Conservation (phyloP, 208 protist genomes). For the Kentomonas sorsogonicus region DNA sequence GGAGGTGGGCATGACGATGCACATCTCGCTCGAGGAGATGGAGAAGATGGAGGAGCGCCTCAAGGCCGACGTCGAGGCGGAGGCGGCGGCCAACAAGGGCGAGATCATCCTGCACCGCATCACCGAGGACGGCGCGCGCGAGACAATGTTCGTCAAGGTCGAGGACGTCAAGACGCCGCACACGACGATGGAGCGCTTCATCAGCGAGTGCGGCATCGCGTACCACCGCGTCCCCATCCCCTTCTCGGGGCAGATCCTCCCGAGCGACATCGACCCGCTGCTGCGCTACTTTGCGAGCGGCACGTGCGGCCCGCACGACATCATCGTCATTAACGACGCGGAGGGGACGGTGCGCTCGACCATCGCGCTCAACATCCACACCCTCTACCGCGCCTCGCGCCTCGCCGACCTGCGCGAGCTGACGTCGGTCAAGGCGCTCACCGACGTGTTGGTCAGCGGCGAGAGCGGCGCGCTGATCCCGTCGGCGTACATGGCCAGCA, state of each 20-base stretch:
- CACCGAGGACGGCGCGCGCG: constrained; percentile 26
- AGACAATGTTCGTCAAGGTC: constrained; percentile 54
- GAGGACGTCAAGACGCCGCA: constrained; percentile 56
- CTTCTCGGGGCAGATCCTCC: constrained; percentile 70
- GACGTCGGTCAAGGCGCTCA: constrained; percentile 31
- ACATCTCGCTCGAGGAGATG: constrained; percentile 69
- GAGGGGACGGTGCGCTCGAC: constrained; percentile 66
- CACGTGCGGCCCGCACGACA: constrained; percentile 29
- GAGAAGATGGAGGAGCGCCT: constrained; percentile 88
- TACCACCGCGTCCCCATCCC: constrained; percentile 83
- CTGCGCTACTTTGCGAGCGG: constrained; percentile 51
- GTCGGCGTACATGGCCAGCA: constrained; percentile 37
- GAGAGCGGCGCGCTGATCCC: constrained; percentile 4
- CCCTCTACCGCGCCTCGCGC: constrained; percentile 55
- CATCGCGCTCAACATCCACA: constrained; percentile 76
- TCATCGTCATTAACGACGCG: constrained; percentile 78
- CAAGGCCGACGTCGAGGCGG: constrained; percentile 67
- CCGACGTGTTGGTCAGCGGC: constrained; percentile 15
- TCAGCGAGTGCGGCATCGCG: constrained; percentile 30
- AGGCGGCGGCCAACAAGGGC: constrained; percentile 72
- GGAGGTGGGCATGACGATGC: constrained; percentile 68
- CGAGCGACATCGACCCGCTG: constrained; percentile 78
- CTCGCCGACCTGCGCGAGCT: constrained; percentile 38
- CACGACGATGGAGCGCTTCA: constrained; percentile 68
- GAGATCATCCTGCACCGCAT: constrained; percentile 67